Evolutionary conservation across 2,329 filamentous ascomycete genomes (phyloP).

Genomic region (Aspergillus sergii): DNA sequence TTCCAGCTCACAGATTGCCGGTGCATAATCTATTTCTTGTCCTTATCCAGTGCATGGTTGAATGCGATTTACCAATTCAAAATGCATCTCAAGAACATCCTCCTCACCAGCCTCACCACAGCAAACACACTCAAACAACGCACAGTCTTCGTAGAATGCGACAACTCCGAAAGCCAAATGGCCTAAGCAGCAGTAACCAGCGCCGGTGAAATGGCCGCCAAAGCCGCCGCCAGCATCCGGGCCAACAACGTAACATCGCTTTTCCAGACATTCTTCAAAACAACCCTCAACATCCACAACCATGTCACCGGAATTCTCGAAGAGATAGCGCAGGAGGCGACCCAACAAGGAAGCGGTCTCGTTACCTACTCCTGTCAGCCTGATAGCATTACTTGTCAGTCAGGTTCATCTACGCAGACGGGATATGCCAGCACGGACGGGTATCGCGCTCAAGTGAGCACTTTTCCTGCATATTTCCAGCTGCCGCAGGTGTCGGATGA

Average conservation of each 20-base stretch:
- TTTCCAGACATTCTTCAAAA: constrained; percentile 1
- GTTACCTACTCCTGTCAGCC: constrained; percentile 2
- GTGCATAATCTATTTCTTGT: too few relatives aligned
- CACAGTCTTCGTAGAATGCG: not conserved
- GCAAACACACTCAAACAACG: not conserved
- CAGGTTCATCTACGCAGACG: not conserved
- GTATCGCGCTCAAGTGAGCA: not conserved
- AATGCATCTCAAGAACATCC: not conserved
- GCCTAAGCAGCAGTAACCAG: not conserved
- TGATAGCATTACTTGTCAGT: not conserved
- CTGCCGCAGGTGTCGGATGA: not conserved
- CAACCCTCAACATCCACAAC: not conserved
- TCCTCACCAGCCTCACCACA: not conserved
- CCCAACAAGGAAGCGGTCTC: not conserved
- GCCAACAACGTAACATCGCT: not conserved
- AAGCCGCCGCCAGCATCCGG: not conserved
- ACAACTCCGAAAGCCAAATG: not conserved
- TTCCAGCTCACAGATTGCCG: too few relatives aligned
- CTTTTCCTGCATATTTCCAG: not conserved
- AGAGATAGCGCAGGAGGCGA: not conserved
- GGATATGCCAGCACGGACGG: constrained; percentile 2
- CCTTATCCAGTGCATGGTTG: rapidly evolving
- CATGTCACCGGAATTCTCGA: not conserved
- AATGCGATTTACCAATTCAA: not conserved
- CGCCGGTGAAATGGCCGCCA: not conserved